Evolutionary conservation across 2,329 filamentous ascomycete species (phyloP).

Genomic region (Endothia cerciana): DNA sequence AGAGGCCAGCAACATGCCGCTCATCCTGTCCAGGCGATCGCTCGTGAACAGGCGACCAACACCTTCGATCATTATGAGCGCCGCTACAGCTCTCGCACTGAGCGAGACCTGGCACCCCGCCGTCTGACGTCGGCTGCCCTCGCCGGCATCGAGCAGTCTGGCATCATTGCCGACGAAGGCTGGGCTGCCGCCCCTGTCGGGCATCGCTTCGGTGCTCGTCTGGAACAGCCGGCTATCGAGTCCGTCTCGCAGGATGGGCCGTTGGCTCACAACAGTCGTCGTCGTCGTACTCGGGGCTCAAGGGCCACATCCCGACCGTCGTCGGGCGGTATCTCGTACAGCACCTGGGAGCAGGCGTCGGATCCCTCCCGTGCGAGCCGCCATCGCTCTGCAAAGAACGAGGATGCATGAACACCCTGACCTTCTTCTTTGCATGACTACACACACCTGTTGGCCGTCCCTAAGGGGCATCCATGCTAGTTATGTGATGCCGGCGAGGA

Average conservation of each 20-base stretch:
- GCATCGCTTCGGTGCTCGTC: neutral
- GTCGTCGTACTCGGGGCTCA: neutral
- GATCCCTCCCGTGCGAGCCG: constrained; percentile 2
- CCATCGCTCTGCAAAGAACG: constrained; percentile 1
- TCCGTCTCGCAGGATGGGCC: neutral
- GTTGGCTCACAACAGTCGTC: neutral
- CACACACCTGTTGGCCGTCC: neutral
- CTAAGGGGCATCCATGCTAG: neutral
- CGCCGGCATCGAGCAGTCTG: neutral
- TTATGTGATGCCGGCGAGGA: neutral
- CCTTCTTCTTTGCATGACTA: neutral
- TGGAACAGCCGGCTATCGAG: neutral
- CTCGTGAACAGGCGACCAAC: neutral
- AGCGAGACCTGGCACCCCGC: neutral
- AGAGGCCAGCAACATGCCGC: neutral
- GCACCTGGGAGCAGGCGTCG: constrained; percentile 7
- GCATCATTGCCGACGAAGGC: neutral
- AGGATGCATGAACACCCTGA: neutral
- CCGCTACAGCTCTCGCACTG: neutral
- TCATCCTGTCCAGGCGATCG: neutral
- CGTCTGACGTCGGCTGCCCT: neutral
- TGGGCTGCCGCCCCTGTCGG: neutral
- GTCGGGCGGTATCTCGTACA: neutral
- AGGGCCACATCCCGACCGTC: neutral
- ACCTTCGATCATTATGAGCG: neutral